These are phyloP conservation scores for Penicillium macrosclerotiorum DNA, from an alignment of 495 filamentous ascomycete genomes.

Conservation along the genomic window DNA sequence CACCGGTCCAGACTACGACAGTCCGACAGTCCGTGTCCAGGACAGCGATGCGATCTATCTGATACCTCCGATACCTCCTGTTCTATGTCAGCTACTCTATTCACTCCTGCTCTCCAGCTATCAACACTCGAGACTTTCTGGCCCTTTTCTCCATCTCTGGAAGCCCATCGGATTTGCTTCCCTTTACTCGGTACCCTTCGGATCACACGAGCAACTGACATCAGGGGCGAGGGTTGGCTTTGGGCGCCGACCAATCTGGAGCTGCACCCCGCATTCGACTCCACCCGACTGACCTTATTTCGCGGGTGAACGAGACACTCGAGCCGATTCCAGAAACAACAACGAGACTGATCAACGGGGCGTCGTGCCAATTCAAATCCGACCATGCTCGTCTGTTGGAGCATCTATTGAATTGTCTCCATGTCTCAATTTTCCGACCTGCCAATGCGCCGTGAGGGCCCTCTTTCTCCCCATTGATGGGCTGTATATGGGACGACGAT, in stretches of 20 bases:
- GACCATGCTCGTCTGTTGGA: no score
- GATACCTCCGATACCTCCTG: no score
- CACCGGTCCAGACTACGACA: no score
- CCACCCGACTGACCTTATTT: slow-evolving; percentile 26
- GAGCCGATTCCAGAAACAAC: neutral
- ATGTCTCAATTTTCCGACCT: no score
- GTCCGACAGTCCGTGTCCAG: no score
- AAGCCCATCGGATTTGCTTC: neutral
- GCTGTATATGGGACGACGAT: neutral
- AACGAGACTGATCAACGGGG: neutral
- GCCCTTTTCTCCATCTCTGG: neutral
- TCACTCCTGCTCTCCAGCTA: no score
- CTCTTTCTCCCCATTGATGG: neutral
- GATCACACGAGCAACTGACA: slow-evolving; percentile 39
- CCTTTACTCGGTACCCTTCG: slow-evolving; percentile 19
- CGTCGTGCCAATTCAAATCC: no score
- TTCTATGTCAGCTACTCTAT: no score
- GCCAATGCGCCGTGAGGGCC: no score
- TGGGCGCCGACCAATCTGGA: slow-evolving; percentile 24
- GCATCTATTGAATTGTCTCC: neutral
- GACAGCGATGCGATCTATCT: no score
- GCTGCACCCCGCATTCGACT: slow-evolving; percentile 47
- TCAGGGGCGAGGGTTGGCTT: slow-evolving; percentile 25
- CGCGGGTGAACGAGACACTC: no score
- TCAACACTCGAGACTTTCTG: neutral